Evolutionary conservation across 2,329 filamentous ascomycete species (phyloP).

Genomic region (Stachybotrys echinatus): DNA sequence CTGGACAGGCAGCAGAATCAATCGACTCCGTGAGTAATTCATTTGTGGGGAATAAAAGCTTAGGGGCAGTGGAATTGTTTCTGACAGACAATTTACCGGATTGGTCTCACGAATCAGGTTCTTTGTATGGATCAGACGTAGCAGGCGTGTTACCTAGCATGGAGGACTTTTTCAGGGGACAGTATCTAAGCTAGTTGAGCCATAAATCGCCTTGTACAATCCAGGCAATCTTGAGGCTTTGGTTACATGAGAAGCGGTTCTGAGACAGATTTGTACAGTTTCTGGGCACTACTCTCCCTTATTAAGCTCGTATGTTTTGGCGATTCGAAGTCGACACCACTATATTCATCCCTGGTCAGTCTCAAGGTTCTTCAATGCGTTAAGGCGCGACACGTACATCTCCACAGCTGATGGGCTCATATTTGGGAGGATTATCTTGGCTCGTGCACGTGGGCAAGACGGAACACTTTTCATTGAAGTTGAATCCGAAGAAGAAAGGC

Average conservation of each 20-base stretch:
- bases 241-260: no score
- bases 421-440: conserved; percentile 39
- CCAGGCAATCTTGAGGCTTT: no score
- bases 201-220: no score
- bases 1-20: no score
- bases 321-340: background rate
- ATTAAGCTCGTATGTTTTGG: background rate
- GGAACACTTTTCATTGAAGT: conserved; percentile 44
- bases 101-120: background rate
- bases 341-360: no score
- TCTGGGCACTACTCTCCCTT: background rate
- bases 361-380: no score
- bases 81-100: background rate
- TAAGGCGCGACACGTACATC: no score
- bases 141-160: background rate
- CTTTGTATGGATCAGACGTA: background rate
- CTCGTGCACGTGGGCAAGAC: conserved; percentile 43
- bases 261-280: background rate
- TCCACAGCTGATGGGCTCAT: conserved; percentile 46
- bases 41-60: no score
- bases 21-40: no score
- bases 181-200: background rate
- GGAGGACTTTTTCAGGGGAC: background rate
- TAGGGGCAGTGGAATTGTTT: no score
- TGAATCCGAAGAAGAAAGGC: conserved; percentile 52